Base-by-base conservation (phyloP, 2,329 filamentous ascomycete species). In the Cadophora gregata region DNA sequence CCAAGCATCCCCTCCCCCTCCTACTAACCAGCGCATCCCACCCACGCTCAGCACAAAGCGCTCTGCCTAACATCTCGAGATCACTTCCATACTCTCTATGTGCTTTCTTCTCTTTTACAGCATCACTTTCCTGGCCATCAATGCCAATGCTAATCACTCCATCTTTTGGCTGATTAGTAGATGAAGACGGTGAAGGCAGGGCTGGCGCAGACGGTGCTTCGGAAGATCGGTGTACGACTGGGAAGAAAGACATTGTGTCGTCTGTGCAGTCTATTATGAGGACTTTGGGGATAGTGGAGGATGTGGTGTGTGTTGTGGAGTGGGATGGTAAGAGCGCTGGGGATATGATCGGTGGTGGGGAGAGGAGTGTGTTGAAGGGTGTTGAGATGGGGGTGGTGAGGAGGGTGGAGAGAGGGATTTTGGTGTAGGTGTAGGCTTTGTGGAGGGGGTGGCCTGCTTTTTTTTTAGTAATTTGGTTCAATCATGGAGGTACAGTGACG, bases 21-120 rank as follows among this genome's bases (percentile, higher is more conserved):
- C 90, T 83, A 68, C 89, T 91, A 69, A 94, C 83, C 21, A 94
- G 76, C 25, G 91, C 91, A 75, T 93, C 90, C 83, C 89, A 89
- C 2, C 91, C 91, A 71, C 85, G 87, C 74, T 92, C 88, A 0
- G 91, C 89, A 75, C 92, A 94, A 71, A 92, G 83, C 1, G 91
- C 90, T 59, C 91, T 82, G 1, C 89, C 89, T 62, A 94, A 79
- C 9, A 93, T 84, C 77, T 93, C 90, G 75, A 91, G 81, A 72
- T 90, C 88, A 14, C 86, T 89, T 0, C 86, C 86, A 64, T 71
- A 70, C 5, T 53, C 62, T 16, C 24, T 24, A 25, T 51, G 45
- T 31, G 47, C 50, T n/a, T 64, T 58, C 48, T 53, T 47, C 1
- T 42, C 51, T 16, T 19, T 27, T 42, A 51, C 29, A 27, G 9